Evolutionary conservation across 2,329 filamentous ascomycete genomes (phyloP).

Genomic region (Thelonectria olida): DNA sequence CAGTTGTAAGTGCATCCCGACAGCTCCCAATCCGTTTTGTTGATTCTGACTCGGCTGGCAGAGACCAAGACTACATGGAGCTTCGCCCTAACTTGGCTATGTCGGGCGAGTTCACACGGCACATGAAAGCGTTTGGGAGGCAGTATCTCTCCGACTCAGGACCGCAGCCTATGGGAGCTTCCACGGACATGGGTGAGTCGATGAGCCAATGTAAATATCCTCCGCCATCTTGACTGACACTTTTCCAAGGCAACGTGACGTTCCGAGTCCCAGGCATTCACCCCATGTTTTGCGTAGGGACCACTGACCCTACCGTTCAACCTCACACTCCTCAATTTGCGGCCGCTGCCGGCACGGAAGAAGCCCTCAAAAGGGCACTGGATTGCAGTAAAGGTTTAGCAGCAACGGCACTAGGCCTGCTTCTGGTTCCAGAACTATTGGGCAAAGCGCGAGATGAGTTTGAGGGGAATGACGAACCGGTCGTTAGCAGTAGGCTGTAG

Average conservation of each 20-base stretch:
- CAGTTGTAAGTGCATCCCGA: slow-evolving; percentile 17
- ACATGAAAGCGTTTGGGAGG: slow-evolving; percentile 32
- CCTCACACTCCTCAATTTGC: slow-evolving; percentile 33
- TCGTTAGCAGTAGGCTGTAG: slow-evolving; percentile 24
- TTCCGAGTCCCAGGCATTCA: slow-evolving; percentile 33
- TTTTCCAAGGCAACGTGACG: slow-evolving; percentile 32
- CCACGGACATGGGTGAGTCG: slow-evolving; percentile 35
- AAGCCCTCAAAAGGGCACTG: slow-evolving; percentile 25
- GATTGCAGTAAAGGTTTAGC: slow-evolving; percentile 34
- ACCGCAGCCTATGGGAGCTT: slow-evolving; percentile 32
- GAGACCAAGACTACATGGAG: slow-evolving; percentile 34
- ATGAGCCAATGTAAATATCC: too few species aligned
- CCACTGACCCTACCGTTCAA: slow-evolving; percentile 26
- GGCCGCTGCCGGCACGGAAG: slow-evolving; percentile 24
- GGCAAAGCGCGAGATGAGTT: slow-evolving; percentile 27
- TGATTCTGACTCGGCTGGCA: background rate
- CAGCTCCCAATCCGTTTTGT: background rate
- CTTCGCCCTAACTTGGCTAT: slow-evolving; percentile 30
- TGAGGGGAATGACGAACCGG: slow-evolving; percentile 10
- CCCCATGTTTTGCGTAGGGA: slow-evolving; percentile 35
- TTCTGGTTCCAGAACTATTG: slow-evolving; percentile 8
- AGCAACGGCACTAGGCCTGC: slow-evolving; percentile 29
- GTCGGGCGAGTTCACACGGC: slow-evolving; percentile 23
- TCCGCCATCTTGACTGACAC: background rate
- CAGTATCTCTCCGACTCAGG: slow-evolving; percentile 18